phyloP scores from a whole-genome alignment of 139 green algal genomes.

The Diplosphaera chodatii region DNA sequence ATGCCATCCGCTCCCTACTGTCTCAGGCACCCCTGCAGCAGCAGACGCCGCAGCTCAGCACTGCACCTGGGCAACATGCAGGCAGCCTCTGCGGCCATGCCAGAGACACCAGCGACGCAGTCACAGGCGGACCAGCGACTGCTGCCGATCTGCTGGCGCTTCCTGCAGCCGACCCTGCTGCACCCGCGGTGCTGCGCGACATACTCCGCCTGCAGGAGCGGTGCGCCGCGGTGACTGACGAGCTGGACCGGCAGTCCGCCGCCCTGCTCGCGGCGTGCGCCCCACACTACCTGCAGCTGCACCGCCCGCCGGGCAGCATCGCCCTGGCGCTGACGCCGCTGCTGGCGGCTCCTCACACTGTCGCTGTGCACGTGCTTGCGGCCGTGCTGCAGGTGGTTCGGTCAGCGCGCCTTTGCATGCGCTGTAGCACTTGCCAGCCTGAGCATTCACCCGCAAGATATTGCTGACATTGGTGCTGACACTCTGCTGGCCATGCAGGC shows the following conservation, averaged over 20 bases:
- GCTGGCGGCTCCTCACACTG: not conserved
- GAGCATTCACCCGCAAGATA: too few species aligned
- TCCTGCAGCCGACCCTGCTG: too few species aligned
- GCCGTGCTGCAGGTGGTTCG: not conserved
- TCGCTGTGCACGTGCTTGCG: not conserved
- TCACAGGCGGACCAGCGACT: too few species aligned
- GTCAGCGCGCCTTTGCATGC: too few species aligned
- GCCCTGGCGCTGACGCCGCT: not conserved
- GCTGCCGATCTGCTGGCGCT: too few species aligned
- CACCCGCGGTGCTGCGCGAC: not conserved
- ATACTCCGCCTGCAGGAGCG: not conserved
- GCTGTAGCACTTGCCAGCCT: too few species aligned
- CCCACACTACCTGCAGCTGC: not conserved
- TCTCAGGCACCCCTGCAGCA: too few species aligned
- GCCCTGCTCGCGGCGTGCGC: not conserved
- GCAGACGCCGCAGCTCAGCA: too few species aligned
- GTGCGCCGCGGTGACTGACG: not conserved
- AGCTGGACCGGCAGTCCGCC: not conserved
- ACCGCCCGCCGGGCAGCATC: not conserved
- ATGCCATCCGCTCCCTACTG: constrained; percentile 6
- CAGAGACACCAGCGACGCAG: not conserved
- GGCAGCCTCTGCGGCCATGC: too few species aligned
- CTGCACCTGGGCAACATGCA: too few species aligned
- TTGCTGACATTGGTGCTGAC: too few species aligned
- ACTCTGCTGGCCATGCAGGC: too few species aligned